Evolutionary conservation across 164 flowering plant genomes (phyloP).

Genomic region (Echeveria elegans): DNA sequence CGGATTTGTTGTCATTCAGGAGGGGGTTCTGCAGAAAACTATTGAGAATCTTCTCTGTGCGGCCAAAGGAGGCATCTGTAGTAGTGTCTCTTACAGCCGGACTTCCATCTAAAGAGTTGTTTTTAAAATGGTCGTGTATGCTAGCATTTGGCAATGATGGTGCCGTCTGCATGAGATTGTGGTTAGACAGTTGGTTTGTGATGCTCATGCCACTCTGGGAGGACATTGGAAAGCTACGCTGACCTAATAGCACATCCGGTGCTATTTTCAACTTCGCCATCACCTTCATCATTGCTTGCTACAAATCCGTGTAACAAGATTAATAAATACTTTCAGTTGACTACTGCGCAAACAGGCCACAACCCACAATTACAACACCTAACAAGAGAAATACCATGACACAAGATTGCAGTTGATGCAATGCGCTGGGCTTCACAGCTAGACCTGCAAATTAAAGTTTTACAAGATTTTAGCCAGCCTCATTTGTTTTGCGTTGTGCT

Average conservation of each 20-base stretch:
- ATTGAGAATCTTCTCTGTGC: conserved; percentile 55
- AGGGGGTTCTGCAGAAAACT: conserved; percentile 53
- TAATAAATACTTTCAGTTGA: conserved; percentile 7
- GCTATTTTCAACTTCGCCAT: conserved; percentile 49
- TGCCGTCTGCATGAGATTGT: conserved; percentile 24
- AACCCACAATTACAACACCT: no score
- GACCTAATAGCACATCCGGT: conserved; percentile 33
- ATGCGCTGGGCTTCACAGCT: conserved; percentile 77
- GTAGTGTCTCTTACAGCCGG: conserved; percentile 21
- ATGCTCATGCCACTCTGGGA: conserved; percentile 30
- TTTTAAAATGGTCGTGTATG: conserved; percentile 18
- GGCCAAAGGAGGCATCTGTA: conserved; percentile 25
- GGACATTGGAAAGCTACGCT: conserved; percentile 39
- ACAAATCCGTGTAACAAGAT: conserved; percentile 12
- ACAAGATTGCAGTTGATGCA: conserved; percentile 48
- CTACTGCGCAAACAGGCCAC: background rate
- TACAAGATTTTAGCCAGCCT: background rate
- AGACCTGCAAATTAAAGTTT: conserved; percentile 49
- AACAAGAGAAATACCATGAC: no score
- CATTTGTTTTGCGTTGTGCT: no score
- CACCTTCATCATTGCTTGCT: conserved; percentile 53
- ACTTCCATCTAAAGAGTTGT: conserved; percentile 16
- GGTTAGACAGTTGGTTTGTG: conserved; percentile 23
- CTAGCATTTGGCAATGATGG: conserved; percentile 20
- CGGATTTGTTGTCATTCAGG: conserved; percentile 31